Percentiles rank a stretch among this genome's conserved stretches.
These are phyloP conservation scores for Pyricularia pennisetigena DNA, from an alignment of 2,329 filamentous ascomycete species.

Conservation along the genomic window DNA sequence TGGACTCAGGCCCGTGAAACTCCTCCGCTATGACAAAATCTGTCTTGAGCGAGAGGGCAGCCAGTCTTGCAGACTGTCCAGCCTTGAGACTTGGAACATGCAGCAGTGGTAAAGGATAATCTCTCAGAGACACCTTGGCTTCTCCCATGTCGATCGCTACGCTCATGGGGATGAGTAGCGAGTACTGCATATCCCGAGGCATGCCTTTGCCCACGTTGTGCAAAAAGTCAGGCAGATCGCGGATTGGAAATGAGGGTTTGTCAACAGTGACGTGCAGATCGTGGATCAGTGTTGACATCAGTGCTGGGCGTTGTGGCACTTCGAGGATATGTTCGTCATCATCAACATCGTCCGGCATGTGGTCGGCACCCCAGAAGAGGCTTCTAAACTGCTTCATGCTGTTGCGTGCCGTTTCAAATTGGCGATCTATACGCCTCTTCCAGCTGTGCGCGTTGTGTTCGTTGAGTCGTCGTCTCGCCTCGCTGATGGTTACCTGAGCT, in stretches of 20 bases:
- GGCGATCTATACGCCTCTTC: constrained; percentile 80
- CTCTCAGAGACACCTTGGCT: constrained; percentile 72
- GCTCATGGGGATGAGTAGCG: constrained; percentile 81
- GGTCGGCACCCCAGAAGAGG: constrained; percentile 73
- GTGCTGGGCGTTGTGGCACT: constrained; percentile 72
- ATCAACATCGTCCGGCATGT: constrained; percentile 70
- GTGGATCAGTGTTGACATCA: constrained; percentile 71
- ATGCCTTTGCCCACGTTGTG: constrained; percentile 93
- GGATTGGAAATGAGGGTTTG: constrained; percentile 82
- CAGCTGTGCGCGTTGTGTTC: constrained; percentile 81
- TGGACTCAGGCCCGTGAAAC: constrained; percentile 70
- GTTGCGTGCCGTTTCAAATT: constrained; percentile 57
- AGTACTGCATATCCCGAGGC: constrained; percentile 83
- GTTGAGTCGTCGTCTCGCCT: constrained; percentile 67
- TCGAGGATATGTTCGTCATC: constrained; percentile 79
- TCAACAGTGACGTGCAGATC: constrained; percentile 81
- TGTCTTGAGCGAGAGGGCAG: constrained; percentile 74
- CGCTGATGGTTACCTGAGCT: constrained; percentile 62
- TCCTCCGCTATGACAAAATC: constrained; percentile 97
- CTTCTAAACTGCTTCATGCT: constrained; percentile 71
- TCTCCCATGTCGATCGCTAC: constrained; percentile 87
- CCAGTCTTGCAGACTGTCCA: constrained; percentile 67
- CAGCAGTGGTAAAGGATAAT: constrained; percentile 86
- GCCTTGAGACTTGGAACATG: constrained; percentile 79
- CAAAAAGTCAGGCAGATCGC: constrained; percentile 74